These are phyloP conservation scores for Venturia nashicola DNA, from an alignment of 2,329 filamentous ascomycete genomes.

Conservation along the genomic window DNA sequence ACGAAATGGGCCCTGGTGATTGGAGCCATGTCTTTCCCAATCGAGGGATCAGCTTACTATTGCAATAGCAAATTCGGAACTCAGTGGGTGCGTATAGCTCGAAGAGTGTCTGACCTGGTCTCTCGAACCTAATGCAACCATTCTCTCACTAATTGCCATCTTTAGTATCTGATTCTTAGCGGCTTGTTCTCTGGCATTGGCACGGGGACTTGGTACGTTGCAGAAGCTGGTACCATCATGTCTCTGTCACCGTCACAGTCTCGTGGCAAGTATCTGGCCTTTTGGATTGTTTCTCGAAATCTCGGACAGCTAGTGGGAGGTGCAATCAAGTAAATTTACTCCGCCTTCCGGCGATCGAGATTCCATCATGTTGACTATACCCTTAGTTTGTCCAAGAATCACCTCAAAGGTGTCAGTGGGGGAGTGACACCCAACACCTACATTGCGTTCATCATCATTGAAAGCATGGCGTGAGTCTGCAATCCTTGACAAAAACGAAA, in stretches of 20 bases:
- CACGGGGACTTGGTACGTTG: constrained; percentile 19
- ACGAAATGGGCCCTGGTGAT: constrained; percentile 36
- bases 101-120: constrained; percentile 15
- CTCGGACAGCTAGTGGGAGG: constrained; percentile 35
- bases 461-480: neutral
- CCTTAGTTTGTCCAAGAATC: neutral
- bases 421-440: neutral
- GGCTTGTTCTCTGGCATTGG: neutral
- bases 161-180: neutral
- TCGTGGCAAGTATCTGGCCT: constrained; percentile 35
- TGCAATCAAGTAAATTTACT: constrained; percentile 19
- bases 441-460: neutral
- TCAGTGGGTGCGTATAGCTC: constrained; percentile 30
- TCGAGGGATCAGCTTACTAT: constrained; percentile 36
- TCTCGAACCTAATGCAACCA: neutral
- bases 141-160: neutral
- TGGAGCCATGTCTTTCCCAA: constrained; percentile 31
- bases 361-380: neutral
- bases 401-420: neutral
- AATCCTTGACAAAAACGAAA: neutral
- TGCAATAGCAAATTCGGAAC: constrained; percentile 37
- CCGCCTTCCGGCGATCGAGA: neutral
- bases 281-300: constrained; percentile 37
- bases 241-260: constrained; percentile 33
- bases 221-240: constrained; percentile 37